Evolutionary conservation across 2,329 filamentous ascomycete species (phyloP).

Genomic region (Mycosphaerella sp.): DNA sequence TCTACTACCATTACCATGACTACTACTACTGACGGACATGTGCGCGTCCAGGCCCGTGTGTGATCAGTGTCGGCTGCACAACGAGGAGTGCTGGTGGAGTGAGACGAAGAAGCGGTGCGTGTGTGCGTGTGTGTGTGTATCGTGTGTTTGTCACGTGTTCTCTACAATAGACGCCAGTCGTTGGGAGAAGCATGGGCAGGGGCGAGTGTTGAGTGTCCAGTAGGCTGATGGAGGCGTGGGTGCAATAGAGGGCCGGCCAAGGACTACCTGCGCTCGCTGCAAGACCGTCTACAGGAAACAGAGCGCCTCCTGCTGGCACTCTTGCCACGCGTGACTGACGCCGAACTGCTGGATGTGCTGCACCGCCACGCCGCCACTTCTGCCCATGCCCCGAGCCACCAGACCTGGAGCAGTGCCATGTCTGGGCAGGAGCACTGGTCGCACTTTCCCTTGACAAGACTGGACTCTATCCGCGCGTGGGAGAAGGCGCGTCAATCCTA

Average conservation of each 20-base stretch:
- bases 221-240: not conserved
- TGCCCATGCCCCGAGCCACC: constrained; percentile 15
- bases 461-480: constrained; percentile 19
- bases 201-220: too few species aligned
- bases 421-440: constrained; percentile 23
- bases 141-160: too few species aligned
- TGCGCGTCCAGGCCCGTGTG: constrained; percentile 13
- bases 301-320: constrained; percentile 17
- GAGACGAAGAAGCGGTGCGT: constrained; percentile 22
- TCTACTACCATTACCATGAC: too few species aligned
- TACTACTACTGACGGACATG: not conserved
- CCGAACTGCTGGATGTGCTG: constrained; percentile 10
- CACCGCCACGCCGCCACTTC: constrained; percentile 8
- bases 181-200: too few species aligned
- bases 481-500: constrained; percentile 9
- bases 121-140: too few species aligned
- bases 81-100: constrained; percentile 25
- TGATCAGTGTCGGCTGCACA: constrained; percentile 21
- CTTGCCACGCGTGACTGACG: constrained; percentile 13
- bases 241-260: constrained; percentile 19
- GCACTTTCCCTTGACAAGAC: constrained; percentile 13
- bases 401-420: constrained; percentile 18
- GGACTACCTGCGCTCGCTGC: constrained; percentile 22
- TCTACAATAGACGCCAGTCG: too few species aligned
- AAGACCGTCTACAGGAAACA: constrained; percentile 22